phyloP scores from a whole-genome alignment of 495 filamentous ascomycete species.

The Lasiosphaeris hirsuta region DNA sequence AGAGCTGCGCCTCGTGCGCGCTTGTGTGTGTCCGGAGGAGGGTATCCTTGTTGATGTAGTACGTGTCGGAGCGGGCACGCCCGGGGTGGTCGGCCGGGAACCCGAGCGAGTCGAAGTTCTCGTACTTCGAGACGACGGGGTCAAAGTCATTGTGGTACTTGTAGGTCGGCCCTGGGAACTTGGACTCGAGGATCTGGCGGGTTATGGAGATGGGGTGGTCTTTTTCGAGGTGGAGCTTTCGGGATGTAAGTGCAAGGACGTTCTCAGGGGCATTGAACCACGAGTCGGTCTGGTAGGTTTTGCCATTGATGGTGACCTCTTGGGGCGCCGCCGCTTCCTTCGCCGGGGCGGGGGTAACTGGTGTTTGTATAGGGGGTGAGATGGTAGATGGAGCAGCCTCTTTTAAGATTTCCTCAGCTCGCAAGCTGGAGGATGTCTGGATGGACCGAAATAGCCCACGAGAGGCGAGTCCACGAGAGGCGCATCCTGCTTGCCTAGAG shows the following conservation, averaged over 20 bases:
- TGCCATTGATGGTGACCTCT: conserved; percentile 51
- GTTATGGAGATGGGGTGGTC: conserved; percentile 91
- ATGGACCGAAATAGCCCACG: not conserved
- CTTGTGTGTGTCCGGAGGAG: conserved; percentile 90
- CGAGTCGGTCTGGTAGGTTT: conserved; percentile 62
- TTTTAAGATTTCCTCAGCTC: too few species aligned
- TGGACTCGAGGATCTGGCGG: conserved; percentile 84
- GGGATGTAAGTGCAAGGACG: conserved; percentile 68
- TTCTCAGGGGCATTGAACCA: conserved; percentile 83
- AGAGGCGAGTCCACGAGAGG: conserved; percentile 1
- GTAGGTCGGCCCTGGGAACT: conserved; percentile 71
- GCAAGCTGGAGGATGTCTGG: not conserved
- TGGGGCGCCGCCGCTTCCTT: not conserved
- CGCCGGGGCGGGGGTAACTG: not conserved
- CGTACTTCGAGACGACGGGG: conserved; percentile 77
- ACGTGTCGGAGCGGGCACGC: conserved; percentile 83
- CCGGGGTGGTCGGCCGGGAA: conserved; percentile 90
- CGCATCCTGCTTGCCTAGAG: not conserved
- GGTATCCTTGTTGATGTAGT: conserved; percentile 85
- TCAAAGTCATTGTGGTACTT: conserved; percentile 71
- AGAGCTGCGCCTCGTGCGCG: conserved; percentile 87
- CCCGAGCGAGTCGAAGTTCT: conserved; percentile 95
- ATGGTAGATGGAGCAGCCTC: not conserved
- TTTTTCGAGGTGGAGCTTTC: conserved; percentile 77
- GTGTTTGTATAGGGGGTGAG: not conserved